Conservation (phyloP, 805 yeast genomes). For the Pichia nanzhaoensis region DNA sequence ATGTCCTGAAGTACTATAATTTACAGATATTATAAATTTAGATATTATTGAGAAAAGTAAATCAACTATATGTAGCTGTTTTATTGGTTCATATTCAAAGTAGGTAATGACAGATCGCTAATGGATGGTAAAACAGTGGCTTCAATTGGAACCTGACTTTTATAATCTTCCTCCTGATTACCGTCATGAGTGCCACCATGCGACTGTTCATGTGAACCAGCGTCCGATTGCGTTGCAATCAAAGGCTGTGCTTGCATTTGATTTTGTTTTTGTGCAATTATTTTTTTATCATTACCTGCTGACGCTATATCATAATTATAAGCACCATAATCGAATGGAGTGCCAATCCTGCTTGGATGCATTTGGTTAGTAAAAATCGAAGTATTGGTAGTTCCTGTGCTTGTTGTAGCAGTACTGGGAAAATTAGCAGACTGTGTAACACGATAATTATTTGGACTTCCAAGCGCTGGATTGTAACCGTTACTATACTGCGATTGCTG, state of each 20-base stretch:
- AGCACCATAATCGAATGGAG: conserved; percentile 5
- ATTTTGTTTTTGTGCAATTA: neutral
- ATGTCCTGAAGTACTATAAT: too few species aligned
- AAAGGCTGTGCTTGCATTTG: neutral
- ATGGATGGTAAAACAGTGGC: conserved; percentile 20
- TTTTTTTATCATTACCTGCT: neutral
- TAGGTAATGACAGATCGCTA: conserved; percentile 28
- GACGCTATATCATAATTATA: too few species aligned
- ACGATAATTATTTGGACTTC: neutral
- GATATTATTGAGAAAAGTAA: neutral
- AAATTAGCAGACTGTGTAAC: neutral
- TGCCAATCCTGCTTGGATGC: conserved; percentile 6
- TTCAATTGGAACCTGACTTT: neutral
- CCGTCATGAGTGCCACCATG: neutral
- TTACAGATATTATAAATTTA: too few species aligned
- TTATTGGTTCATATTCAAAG: conserved; percentile 26
- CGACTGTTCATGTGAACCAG: neutral
- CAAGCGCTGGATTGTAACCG: neutral
- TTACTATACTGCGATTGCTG: neutral
- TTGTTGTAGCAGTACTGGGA: neutral
- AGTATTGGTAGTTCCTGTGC: neutral
- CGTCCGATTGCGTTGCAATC: too few species aligned
- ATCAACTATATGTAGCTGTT: conserved; percentile 7
- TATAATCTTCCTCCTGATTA: neutral
- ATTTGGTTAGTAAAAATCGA: conserved; percentile 6